A percentile compares a stretch with the other conserved stretches of the same genome.
phyloP scores from a whole-genome alignment of 129 eudicot species.

The Cynara cardunculus region DNA sequence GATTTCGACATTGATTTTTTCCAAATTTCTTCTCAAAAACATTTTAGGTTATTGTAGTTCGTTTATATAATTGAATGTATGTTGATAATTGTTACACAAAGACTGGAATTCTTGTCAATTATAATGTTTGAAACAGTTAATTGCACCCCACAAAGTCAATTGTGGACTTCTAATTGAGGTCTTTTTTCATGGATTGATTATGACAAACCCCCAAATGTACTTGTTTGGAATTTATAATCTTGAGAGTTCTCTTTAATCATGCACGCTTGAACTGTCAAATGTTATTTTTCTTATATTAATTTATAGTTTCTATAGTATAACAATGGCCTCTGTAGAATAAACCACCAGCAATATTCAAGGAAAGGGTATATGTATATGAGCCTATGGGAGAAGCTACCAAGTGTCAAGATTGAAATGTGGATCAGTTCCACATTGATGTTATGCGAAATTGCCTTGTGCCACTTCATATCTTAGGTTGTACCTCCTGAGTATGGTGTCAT shows the following conservation, averaged over 20 bases:
- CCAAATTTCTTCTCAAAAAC: background rate
- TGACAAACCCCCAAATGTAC: background rate
- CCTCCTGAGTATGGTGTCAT: background rate
- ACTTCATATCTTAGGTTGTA: background rate
- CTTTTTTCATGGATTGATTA: background rate
- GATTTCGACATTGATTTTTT: background rate
- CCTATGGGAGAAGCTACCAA: background rate
- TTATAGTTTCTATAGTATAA: background rate
- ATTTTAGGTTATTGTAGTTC: background rate
- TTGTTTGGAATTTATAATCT: background rate
- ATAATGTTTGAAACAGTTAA: background rate
- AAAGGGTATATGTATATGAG: conserved; percentile 7
- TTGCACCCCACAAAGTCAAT: background rate
- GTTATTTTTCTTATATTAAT: background rate
- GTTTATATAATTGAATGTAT: background rate
- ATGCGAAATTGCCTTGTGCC: background rate
- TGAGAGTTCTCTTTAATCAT: background rate
- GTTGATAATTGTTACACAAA: background rate
- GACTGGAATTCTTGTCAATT: background rate
- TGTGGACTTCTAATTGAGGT: background rate
- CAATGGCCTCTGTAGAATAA: background rate
- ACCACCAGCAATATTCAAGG: background rate
- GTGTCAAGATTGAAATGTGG: background rate
- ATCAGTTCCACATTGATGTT: background rate
- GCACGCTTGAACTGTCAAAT: background rate